Evolutionary conservation across 2,329 filamentous ascomycete species (phyloP).

Genomic region (Ascochyta fabae): DNA sequence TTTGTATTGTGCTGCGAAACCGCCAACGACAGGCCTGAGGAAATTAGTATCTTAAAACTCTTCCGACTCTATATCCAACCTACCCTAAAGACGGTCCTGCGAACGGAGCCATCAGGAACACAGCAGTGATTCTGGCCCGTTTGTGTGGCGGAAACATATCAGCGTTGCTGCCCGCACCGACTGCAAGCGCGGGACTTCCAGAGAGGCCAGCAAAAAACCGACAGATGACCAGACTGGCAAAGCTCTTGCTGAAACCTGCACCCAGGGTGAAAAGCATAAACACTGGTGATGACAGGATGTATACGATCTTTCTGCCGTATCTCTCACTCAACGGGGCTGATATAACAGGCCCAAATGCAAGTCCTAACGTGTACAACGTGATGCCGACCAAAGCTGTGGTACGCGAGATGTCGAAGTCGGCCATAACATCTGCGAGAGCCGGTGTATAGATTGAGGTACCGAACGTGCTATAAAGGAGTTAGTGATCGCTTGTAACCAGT

Average conservation of each 20-base stretch:
- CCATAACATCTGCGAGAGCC: slow-evolving; percentile 55
- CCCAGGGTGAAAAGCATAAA: slow-evolving; percentile 65
- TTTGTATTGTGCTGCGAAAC: slow-evolving; percentile 55
- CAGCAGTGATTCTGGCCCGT: slow-evolving; percentile 43
- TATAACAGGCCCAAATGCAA: slow-evolving; percentile 65
- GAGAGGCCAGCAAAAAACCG: slow-evolving; percentile 77
- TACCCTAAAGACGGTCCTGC: slow-evolving; percentile 48
- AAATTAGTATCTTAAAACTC: background rate
- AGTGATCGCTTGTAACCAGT: background rate
- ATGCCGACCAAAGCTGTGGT: slow-evolving; percentile 66
- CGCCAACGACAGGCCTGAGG: slow-evolving; percentile 51
- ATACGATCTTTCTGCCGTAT: slow-evolving; percentile 62
- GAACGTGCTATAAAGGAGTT: slow-evolving; percentile 53
- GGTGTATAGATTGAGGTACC: slow-evolving; percentile 63
- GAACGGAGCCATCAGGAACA: slow-evolving; percentile 52
- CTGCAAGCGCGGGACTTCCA: slow-evolving; percentile 63
- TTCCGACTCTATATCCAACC: background rate
- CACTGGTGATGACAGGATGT: slow-evolving; percentile 54
- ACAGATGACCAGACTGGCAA: slow-evolving; percentile 60
- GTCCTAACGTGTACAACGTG: slow-evolving; percentile 65
- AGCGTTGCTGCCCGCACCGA: slow-evolving; percentile 52
- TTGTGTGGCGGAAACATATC: slow-evolving; percentile 47
- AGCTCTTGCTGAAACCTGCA: slow-evolving; percentile 58
- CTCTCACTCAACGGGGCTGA: slow-evolving; percentile 66
- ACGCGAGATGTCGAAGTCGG: slow-evolving; percentile 61